Evolutionary conservation across 1,139 yeast genomes (phyloP), one percentile per base, ranked within the genome.

Genomic region (Yamadazyma diddensiae): DNA sequence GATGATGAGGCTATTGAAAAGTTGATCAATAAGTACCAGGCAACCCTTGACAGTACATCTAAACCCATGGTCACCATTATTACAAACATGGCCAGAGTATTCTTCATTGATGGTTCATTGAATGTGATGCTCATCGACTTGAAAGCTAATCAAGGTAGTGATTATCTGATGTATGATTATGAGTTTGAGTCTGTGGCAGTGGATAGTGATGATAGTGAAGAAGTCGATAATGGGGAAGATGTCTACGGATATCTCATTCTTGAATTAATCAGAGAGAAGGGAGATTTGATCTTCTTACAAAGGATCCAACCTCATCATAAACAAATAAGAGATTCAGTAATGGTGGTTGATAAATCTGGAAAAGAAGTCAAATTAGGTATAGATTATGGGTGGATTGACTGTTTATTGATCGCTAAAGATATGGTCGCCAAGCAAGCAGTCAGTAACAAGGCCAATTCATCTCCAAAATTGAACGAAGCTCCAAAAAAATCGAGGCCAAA

Each of bases 141-240:
- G 39, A 67, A 65, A 34, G 70, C 71, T 49, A 57, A 77, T 70
- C 39, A 80, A 61, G 70, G 78, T 45, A 51, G 59, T n/a, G 79
- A 77, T 44, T 77, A 82, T 38, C 83, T 84, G 54, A 77, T 82
- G 80, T 82, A 82, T 51, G 90, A 82, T 54, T 82, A 80, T 53
- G 92, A 82, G 49, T 82, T 82, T 53, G 75, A 69, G 40, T 49
- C 53, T 15, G 43, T 53, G 9, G 50, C 54, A 2, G 58, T 55
- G n/a, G 69, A 59, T 11, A 73, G 74, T 42, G 82, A 75, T 28
- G 59, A 55, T n/a, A 60, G 59, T 23, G 46, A 42, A 21, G 37
- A 37, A 11, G 20, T 13, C 3, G 30, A 31, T 4, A 38, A 42
- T 6, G 57, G 52, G 2, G 55, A 53, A 24, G 67, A 62, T 3